A percentile compares a stretch with the other conserved stretches of the same genome.
Evolutionary conservation across 768 basidiomycete species (phyloP).

Genomic region (Mycena amicta): DNA sequence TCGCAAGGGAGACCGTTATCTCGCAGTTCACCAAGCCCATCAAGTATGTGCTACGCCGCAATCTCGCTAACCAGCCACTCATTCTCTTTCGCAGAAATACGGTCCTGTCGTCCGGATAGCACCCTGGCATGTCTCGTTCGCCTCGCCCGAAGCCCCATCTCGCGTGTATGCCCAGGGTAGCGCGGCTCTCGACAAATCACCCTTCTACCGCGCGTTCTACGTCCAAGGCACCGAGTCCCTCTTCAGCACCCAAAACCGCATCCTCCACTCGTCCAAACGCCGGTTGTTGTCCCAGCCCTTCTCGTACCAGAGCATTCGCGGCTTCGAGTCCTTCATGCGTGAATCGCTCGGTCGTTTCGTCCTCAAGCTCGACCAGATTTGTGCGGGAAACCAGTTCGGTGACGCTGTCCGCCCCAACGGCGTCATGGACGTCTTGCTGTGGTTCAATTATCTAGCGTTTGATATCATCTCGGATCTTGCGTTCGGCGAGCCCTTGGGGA

Average conservation of each 20-base stretch:
- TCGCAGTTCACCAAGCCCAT: conserved; percentile 32
- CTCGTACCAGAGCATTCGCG: conserved; percentile 79
- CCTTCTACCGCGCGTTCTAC: conserved; percentile 71
- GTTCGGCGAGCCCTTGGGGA: conserved; percentile 86
- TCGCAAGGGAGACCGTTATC: conserved; percentile 29
- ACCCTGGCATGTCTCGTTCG: conserved; percentile 75
- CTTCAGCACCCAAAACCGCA: conserved; percentile 76
- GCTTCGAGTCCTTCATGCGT: conserved; percentile 80
- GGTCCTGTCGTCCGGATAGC: conserved; percentile 70
- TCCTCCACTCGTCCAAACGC: conserved; percentile 83
- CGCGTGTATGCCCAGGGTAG: conserved; percentile 80
- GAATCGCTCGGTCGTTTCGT: conserved; percentile 60
- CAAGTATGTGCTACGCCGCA: conserved; percentile 18
- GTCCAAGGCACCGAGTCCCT: conserved; percentile 70
- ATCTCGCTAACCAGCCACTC: not conserved
- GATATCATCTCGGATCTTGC: conserved; percentile 85
- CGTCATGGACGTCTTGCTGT: conserved; percentile 70
- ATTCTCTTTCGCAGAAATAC: not conserved
- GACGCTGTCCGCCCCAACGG: conserved; percentile 43
- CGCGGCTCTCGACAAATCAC: conserved; percentile 68
- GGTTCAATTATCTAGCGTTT: conserved; percentile 57
- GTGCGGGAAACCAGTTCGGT: conserved; percentile 63
- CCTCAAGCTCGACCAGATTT: conserved; percentile 75
- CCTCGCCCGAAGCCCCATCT: conserved; percentile 75
- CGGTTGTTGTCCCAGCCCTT: conserved; percentile 88